Evolutionary conservation across 2,329 filamentous ascomycete genomes (phyloP).

Genomic region (Rugonectria rugulosa): DNA sequence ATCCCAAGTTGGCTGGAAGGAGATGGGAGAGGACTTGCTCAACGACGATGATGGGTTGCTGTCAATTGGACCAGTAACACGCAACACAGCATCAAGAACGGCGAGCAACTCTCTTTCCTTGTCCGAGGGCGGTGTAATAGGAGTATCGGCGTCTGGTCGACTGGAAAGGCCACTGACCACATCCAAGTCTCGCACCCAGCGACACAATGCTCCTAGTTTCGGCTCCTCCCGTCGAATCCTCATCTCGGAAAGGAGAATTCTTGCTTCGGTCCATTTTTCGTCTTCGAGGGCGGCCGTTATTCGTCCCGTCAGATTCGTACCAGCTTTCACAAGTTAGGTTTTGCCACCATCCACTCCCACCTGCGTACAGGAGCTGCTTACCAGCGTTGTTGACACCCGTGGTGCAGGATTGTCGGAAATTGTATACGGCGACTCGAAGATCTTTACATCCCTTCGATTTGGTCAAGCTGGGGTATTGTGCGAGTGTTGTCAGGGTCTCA

Average conservation of each 20-base stretch:
- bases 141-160: slow-evolving; percentile 52
- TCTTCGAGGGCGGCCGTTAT: slow-evolving; percentile 72
- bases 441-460: slow-evolving; percentile 75
- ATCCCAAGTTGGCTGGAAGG: slow-evolving; percentile 68
- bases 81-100: slow-evolving; percentile 70
- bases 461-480: slow-evolving; percentile 67
- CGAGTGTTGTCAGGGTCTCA: slow-evolving; percentile 67
- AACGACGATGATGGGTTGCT: slow-evolving; percentile 46
- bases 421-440: slow-evolving; percentile 71
- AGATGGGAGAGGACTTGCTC: slow-evolving; percentile 56
- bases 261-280: slow-evolving; percentile 70
- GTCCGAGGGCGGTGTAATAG: slow-evolving; percentile 46
- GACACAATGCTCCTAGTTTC: slow-evolving; percentile 72
- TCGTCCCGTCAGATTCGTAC: slow-evolving; percentile 70
- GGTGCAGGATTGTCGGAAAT: slow-evolving; percentile 73
- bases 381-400: slow-evolving; percentile 68
- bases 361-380: slow-evolving; percentile 33
- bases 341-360: background rate
- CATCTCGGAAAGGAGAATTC: slow-evolving; percentile 74
- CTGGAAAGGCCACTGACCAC: slow-evolving; percentile 72
- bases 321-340: slow-evolving; percentile 45
- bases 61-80: slow-evolving; percentile 69
- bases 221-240: slow-evolving; percentile 69
- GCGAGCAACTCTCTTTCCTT: slow-evolving; percentile 63
- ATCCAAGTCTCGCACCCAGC: slow-evolving; percentile 76